Percentiles rank a stretch among this genome's conserved stretches.
Conservation (phyloP, 2,329 filamentous ascomycete genomes). For the Alternaria gansuensis region DNA sequence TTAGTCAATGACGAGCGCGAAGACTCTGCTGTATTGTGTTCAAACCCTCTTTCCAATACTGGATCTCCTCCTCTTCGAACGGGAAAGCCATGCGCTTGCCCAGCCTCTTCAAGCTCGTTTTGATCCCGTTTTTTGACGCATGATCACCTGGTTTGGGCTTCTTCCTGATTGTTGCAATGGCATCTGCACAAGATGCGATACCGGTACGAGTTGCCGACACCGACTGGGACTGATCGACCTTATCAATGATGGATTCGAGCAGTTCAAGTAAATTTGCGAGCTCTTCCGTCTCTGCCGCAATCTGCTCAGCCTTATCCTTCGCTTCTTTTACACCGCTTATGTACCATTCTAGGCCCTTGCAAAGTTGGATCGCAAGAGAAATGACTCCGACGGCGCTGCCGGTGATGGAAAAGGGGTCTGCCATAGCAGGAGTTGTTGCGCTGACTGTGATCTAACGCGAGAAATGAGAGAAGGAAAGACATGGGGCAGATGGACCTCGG, state of each 20-base stretch:
- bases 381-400: conserved; percentile 1
- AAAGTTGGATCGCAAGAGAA: neutral
- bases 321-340: neutral
- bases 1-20: neutral
- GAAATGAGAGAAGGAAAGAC: neutral
- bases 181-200: neutral
- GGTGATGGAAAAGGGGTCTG: neutral
- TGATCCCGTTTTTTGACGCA: neutral
- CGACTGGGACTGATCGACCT: neutral
- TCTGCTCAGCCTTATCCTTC: neutral
- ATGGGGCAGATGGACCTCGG: neutral
- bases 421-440: neutral
- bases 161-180: fast-evolving
- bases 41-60: neutral
- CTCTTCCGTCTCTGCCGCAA: neutral
- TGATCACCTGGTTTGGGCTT: neutral
- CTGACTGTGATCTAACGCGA: fast-evolving
- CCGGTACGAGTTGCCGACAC: neutral
- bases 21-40: neutral
- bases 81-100: neutral
- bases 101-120: neutral
- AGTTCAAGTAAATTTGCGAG: neutral
- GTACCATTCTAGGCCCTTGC: conserved; percentile 1
- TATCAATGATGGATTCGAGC: fast-evolving
- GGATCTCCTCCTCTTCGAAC: neutral